Evolutionary conservation across 1,284 basidiomycete genomes (phyloP), one percentile per base, ranked within the genome.

Genomic region (Psilocybe mexicana): DNA sequence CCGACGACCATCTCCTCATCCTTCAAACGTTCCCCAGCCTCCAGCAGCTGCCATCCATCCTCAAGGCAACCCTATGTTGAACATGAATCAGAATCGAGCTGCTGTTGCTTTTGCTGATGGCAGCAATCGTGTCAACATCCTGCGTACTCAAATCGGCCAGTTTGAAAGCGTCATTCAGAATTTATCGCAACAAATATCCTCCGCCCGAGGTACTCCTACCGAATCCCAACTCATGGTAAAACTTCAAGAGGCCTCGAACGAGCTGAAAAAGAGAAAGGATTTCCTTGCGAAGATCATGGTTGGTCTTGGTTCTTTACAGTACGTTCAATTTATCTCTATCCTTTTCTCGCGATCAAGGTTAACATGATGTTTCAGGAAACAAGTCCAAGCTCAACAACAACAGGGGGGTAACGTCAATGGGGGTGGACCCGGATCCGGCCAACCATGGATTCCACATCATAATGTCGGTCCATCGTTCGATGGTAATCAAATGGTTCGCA

Each of bases 1-100:
- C 47, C 78, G 79, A 49, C 80, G 78, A 25, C 74, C 77, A 3
- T 85, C 83, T 10, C 83, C 83, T 0, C 80, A 80, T 69, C 66
- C 72, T 61, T 61, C 68, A 2, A 66, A 68, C 42, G 63, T 67
- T 4, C 65, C 68, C 42, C 70, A 53, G 28, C 57, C 63, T 3
- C 64, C 58, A 10, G 18, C 18, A 18, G 54, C 61, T 7, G 65
- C 63, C 11, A 45, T 45, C 24, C 55, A 49, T 14, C 60, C 61
- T 3, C 60, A 56, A 23, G 52, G 56, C 28, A 43, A 48, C 6
- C 26, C 38, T 11, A 52, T 61, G 46, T 48, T 56, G 48, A 52
- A 49, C 8, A 62, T 52, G 24, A 63, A 57, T 26, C 54, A 43
- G 12, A 46, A 28, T 26, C 25, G 38, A 26, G 6, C 8, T 12